A percentile compares a stretch with the other conserved stretches of the same genome.
Conservation (phyloP, 208 protist species). For the Leishmania turanica region DNA sequence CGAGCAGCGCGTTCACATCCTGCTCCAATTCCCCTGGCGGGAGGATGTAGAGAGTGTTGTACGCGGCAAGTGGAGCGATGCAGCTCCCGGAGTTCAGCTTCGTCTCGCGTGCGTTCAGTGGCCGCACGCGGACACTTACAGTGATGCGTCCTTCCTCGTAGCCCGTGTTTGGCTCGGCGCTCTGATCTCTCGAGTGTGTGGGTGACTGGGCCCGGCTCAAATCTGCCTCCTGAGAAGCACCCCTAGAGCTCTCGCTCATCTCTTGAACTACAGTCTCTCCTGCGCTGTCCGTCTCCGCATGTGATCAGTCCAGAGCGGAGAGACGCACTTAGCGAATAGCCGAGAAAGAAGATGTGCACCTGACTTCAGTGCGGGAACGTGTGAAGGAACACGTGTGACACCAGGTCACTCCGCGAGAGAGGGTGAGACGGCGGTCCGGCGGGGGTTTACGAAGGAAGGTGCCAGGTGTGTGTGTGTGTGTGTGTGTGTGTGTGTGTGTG, state of each 20-base stretch:
- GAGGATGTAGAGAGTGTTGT: slow-evolving; percentile 55
- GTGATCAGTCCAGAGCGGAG: neutral
- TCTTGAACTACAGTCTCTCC: neutral
- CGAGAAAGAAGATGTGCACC: neutral
- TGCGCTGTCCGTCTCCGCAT: neutral
- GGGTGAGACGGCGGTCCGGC: neutral
- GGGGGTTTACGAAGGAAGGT: neutral
- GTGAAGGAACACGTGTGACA: neutral
- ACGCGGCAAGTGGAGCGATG: slow-evolving; percentile 41
- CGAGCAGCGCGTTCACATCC: slow-evolving; percentile 12
- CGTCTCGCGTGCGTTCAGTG: slow-evolving; percentile 59
- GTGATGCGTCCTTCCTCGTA: slow-evolving; percentile 77
- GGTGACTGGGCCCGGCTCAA: neutral
- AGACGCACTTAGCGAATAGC: neutral
- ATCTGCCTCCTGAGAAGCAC: neutral
- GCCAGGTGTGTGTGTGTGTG: too few species aligned
- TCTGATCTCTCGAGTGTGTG: neutral
- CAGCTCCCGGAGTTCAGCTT: slow-evolving; percentile 27
- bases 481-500: too few species aligned
- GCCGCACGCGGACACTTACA: slow-evolving; percentile 78
- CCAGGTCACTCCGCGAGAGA: neutral
- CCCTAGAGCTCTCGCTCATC: neutral
- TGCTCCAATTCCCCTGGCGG: slow-evolving; percentile 13
- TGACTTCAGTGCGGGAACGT: neutral
- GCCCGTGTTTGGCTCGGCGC: neutral